phyloP scores from a whole-genome alignment of 768 basidiomycete species.

The Termitomyces sp. region DNA sequence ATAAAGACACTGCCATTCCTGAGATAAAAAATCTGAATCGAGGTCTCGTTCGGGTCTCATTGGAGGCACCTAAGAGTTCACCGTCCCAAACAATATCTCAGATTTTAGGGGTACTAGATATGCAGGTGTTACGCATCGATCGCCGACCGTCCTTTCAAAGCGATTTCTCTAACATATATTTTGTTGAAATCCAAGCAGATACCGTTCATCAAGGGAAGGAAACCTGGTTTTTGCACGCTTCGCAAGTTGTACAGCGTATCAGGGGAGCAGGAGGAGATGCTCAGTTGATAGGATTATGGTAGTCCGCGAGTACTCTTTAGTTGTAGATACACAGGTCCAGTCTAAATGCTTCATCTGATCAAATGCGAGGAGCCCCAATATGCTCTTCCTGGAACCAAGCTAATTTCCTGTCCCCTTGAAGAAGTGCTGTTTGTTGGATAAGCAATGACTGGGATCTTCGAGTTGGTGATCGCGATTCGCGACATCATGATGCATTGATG shows the following conservation, averaged over 20 bases:
- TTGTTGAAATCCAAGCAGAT: conserved; percentile 51
- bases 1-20: conserved; percentile 19
- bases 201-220: background rate
- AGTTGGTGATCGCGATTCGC: too few species aligned
- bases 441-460: too few species aligned
- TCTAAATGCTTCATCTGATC: too few species aligned
- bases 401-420: too few species aligned
- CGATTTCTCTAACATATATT: conserved; percentile 56
- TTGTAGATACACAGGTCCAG: background rate
- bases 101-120: conserved; percentile 32
- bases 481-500: too few species aligned
- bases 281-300: conserved; percentile 48
- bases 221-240: conserved; percentile 31
- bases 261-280: conserved; percentile 30
- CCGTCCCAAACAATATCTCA: conserved; percentile 19
- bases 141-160: conserved; percentile 51
- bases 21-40: conserved; percentile 15
- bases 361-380: too few species aligned
- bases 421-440: too few species aligned
- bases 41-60: conserved; percentile 28
- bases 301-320: background rate
- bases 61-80: conserved; percentile 10
- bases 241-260: conserved; percentile 31
- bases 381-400: too few species aligned
- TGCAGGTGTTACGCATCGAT: conserved; percentile 54